Evolutionary conservation across 768 basidiomycete genomes (phyloP).

Genomic region (Serendipita indica): DNA sequence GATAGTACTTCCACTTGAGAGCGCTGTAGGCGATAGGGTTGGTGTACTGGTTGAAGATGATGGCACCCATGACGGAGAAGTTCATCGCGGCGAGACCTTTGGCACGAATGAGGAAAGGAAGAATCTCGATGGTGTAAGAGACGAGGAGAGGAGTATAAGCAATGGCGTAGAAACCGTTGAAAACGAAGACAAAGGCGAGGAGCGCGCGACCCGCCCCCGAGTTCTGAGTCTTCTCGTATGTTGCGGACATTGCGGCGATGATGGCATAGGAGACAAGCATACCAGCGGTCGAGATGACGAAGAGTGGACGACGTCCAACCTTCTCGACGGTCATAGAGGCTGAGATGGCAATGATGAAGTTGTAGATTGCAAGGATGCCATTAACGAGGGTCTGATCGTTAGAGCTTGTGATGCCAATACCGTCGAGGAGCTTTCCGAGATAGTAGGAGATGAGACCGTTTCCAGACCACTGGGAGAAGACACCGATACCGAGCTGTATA

Average conservation of each 20-base stretch:
- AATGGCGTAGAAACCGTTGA: slow-evolving; percentile 41
- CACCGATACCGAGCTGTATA: slow-evolving; percentile 41
- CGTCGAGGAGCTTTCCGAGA: slow-evolving; percentile 50
- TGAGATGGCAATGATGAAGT: slow-evolving; percentile 43
- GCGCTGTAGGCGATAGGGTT: slow-evolving; percentile 60
- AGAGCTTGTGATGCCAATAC: slow-evolving; percentile 22
- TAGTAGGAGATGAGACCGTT: slow-evolving; percentile 76
- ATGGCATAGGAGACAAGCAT: slow-evolving; percentile 50
- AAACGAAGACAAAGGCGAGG: slow-evolving; percentile 75
- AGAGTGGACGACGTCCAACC: slow-evolving; percentile 55
- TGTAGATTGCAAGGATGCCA: slow-evolving; percentile 74
- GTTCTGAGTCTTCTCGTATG: slow-evolving; percentile 16
- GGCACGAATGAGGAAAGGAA: slow-evolving; percentile 69
- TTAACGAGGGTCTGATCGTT: slow-evolving; percentile 58
- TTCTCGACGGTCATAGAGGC: slow-evolving; percentile 50
- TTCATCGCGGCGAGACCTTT: slow-evolving; percentile 77
- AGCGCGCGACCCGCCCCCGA: slow-evolving; percentile 36
- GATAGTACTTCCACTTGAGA: slow-evolving; percentile 66
- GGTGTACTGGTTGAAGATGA: slow-evolving; percentile 83
- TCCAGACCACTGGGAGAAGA: slow-evolving; percentile 79
- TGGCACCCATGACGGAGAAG: slow-evolving; percentile 58
- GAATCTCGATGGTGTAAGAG: slow-evolving; percentile 77
- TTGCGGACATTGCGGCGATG: slow-evolving; percentile 33
- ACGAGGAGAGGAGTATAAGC: slow-evolving; percentile 80
- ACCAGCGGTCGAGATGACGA: slow-evolving; percentile 27